Base-by-base conservation (phyloP, 176 grass and related monocot genomes). In the Zizania latifolia region DNA sequence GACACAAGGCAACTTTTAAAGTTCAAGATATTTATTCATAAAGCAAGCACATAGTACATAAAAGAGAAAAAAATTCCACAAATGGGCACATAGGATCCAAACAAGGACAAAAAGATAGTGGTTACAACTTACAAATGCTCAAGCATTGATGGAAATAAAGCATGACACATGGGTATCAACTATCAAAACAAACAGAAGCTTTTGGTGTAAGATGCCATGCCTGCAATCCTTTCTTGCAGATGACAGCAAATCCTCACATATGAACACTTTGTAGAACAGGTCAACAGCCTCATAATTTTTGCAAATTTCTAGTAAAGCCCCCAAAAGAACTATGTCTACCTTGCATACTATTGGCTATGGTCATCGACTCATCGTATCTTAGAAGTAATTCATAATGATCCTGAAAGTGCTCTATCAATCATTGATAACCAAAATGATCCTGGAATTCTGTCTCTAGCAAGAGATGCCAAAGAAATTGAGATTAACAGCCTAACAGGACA, bases 1-100 rank as follows among this genome's bases (percentile, higher is more conserved):
- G 16, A 82, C 31, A 71, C 34, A 74, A 71, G 44, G 12, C 4
- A 56, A 44, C 56, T 70, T 82, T 62, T 76, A 30, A 70, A 31
- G 29, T 45, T 31, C 10, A 64, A 37, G 41, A 65, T 36, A 65
- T 11, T 39, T 11, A 71, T 48, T 58, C 13, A 51, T 72, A 58
- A 17, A 23, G 57, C 58, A 82, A 72, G 15, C 10, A 21, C n/a
- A 62, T 4, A 36, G 40, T 37, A 81, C 32, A 50, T 13, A 69
- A 68, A 38, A 75, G 40, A 80, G 13, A 60, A 5, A 40, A 57
- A 37, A 26, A 60, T 11, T 58, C 6, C 8, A 46, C 48, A 73
- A 0, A 40, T 19, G 28, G 74, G 56, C 58, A 58, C 4, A 68
- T 31, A 73, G 34, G 11, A 68, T 60, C 39, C 56, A 43, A 62